Percentiles rank a stretch among this genome's conserved stretches.
Evolutionary conservation across 2,329 filamentous ascomycete species (phyloP).

Genomic region (Botryotinia convoluta): DNA sequence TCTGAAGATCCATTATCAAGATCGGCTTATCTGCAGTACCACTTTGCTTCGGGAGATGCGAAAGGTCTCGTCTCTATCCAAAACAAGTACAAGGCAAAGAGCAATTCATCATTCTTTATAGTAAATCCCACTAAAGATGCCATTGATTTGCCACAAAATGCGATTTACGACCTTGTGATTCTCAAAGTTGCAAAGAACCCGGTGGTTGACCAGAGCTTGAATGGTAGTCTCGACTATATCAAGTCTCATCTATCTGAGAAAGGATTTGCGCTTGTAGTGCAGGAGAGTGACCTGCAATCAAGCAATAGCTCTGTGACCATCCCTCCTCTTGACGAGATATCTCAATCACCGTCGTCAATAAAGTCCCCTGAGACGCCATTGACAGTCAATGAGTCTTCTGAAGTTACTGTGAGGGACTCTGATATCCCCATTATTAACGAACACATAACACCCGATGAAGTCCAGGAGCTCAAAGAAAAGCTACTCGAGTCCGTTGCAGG

Average conservation of each 20-base stretch:
- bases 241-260: not conserved
- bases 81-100: constrained; percentile 18
- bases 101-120: not conserved
- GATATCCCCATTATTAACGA: not conserved
- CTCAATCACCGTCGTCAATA: not conserved
- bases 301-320: not conserved
- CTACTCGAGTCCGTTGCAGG: not conserved
- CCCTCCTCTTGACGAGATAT: not conserved
- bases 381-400: not conserved
- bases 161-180: not conserved
- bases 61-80: constrained; percentile 12
- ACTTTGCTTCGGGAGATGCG: constrained; percentile 8
- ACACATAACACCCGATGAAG: not conserved
- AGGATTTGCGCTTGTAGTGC: not conserved
- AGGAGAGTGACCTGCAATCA: not conserved
- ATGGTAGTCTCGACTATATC: not conserved
- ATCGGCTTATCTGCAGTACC: constrained; percentile 1
- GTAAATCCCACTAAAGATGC: not conserved
- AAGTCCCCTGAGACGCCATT: not conserved
- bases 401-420: not conserved
- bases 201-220: not conserved
- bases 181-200: not conserved
- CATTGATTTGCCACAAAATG: not conserved
- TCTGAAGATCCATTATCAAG: not conserved
- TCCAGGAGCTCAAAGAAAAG: not conserved